Conservation (phyloP, 2,329 filamentous ascomycete genomes). For the Drechslerella dactyloides region DNA sequence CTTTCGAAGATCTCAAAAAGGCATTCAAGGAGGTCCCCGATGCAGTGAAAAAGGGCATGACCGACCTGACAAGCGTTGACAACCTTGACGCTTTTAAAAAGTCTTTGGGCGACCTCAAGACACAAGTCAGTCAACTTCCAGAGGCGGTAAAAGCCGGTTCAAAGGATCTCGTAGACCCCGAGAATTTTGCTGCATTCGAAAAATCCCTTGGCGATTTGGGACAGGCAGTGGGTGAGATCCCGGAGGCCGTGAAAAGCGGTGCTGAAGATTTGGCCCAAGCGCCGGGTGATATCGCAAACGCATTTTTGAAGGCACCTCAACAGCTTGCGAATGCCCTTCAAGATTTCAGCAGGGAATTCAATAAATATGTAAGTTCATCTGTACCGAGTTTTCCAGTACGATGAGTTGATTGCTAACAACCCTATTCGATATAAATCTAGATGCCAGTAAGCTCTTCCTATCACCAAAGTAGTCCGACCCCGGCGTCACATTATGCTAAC, state of each 20-base stretch:
- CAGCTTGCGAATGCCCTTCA: slow-evolving; percentile 8
- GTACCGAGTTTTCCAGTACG: neutral
- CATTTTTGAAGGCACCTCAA: slow-evolving; percentile 15
- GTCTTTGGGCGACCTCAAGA: slow-evolving; percentile 23
- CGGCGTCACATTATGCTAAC: neutral
- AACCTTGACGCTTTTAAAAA: slow-evolving; percentile 20
- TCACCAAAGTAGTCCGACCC: neutral
- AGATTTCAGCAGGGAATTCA: slow-evolving; percentile 4
- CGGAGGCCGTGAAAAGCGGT: slow-evolving; percentile 13
- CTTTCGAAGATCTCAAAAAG: slow-evolving; percentile 6
- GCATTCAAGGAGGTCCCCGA: slow-evolving; percentile 16
- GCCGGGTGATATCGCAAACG: neutral
- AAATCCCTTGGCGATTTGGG: slow-evolving; percentile 11
- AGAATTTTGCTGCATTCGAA: slow-evolving; percentile 17
- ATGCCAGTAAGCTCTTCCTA: slow-evolving; percentile 6
- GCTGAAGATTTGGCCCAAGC: slow-evolving; percentile 9
- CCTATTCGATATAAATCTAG: slow-evolving; percentile 17
- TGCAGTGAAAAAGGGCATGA: slow-evolving; percentile 5
- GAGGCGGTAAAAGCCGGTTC: slow-evolving; percentile 3
- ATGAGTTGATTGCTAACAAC: neutral
- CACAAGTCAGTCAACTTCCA: slow-evolving; percentile 7
- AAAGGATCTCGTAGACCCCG: slow-evolving; percentile 16
- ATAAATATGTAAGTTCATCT: slow-evolving; percentile 20
- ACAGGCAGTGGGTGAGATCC: slow-evolving; percentile 8
- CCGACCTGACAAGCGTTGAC: slow-evolving; percentile 2